Evolutionary conservation across 2,329 filamentous ascomycete species (phyloP).

Genomic region (Alternaria angustiovoidea): DNA sequence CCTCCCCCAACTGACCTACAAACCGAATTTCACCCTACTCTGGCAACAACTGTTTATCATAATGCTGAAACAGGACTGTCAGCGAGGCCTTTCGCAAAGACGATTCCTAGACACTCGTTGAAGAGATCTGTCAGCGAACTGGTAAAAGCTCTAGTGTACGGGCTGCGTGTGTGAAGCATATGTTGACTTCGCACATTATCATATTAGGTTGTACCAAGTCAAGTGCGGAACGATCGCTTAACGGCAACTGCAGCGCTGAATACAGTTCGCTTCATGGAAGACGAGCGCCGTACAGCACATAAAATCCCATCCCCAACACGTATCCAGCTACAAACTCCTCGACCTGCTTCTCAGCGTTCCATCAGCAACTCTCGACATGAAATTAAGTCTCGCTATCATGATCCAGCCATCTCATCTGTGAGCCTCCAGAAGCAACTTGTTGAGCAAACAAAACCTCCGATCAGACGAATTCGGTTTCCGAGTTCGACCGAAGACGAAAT

Average conservation of each 20-base stretch:
- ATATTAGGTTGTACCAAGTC: background rate
- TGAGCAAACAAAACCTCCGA: constrained; percentile 14
- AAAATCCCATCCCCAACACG: background rate
- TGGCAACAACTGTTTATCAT: background rate
- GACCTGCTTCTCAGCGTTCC: constrained; percentile 8
- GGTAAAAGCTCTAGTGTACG: background rate
- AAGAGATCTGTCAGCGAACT: constrained; percentile 8
- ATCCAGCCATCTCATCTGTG: constrained; percentile 14
- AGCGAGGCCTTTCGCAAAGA: background rate
- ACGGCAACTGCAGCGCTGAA: constrained; percentile 2
- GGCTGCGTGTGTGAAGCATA: background rate
- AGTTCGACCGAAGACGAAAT: constrained; percentile 3
- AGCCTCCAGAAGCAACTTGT: constrained; percentile 20
- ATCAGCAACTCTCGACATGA: constrained; percentile 21
- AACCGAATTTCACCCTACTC: background rate
- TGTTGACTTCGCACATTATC: background rate
- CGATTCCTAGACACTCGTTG: background rate
- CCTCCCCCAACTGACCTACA: background rate
- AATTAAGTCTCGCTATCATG: constrained; percentile 13
- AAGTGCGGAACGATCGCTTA: background rate
- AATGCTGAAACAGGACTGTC: background rate
- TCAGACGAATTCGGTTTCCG: background rate
- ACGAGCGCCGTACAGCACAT: background rate
- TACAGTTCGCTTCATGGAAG: constrained; percentile 3
- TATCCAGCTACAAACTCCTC: background rate